phyloP scores from a whole-genome alignment of 345 rosid species.

The Eucalyptus marginata region DNA sequence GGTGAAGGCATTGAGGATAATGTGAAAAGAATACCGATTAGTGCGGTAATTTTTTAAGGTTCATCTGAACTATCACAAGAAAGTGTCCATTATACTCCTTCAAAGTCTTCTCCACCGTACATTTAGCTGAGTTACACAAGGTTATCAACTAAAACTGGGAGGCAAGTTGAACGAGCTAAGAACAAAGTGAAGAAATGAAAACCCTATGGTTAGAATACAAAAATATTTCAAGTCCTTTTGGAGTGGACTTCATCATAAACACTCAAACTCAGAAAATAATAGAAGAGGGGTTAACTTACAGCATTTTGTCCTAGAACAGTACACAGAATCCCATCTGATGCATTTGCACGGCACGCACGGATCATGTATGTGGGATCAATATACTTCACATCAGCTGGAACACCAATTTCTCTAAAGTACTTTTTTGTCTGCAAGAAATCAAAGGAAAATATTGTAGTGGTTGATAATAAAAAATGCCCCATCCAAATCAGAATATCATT shows the following conservation, averaged over 20 bases:
- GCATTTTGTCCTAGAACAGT: conserved; percentile 97
- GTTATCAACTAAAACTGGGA: not conserved
- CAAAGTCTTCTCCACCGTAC: not conserved
- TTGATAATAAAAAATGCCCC: not conserved
- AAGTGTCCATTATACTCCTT: not conserved
- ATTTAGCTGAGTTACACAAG: not conserved
- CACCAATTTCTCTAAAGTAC: conserved; percentile 52
- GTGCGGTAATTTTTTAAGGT: not conserved
- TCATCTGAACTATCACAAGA: not conserved
- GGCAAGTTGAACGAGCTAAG: not conserved
- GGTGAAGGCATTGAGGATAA: not conserved
- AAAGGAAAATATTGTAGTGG: not conserved
- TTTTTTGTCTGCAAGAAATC: conserved; percentile 47
- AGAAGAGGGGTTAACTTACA: conserved; percentile 29
- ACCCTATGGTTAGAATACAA: not conserved
- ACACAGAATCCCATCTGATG: conserved; percentile 91
- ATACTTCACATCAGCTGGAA: conserved; percentile 78
- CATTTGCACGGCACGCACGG: conserved; percentile 91
- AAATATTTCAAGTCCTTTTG: not conserved
- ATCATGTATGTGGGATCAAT: conserved; percentile 98
- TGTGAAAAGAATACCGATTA: not conserved
- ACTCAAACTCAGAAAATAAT: not conserved
- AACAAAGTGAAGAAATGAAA: not conserved
- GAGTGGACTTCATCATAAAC: not conserved
- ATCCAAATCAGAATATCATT: not conserved